Conservation (phyloP, 2,329 filamentous ascomycete species). For the Diplocarpon rosae region DNA sequence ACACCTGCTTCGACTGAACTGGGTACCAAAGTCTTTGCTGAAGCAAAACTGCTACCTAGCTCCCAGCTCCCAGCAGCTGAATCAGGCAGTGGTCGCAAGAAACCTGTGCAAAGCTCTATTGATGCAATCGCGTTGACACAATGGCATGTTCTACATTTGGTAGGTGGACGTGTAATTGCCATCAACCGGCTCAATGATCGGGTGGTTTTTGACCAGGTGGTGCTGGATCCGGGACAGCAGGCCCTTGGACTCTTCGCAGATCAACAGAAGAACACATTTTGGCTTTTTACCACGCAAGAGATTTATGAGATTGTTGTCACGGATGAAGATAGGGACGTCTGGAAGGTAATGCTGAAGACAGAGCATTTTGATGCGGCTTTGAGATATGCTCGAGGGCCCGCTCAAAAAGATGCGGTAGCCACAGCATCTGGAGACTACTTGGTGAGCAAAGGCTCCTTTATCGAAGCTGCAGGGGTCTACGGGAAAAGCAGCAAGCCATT, state of each 20-base stretch:
- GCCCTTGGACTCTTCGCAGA: slow-evolving; percentile 81
- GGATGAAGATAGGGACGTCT: slow-evolving; percentile 85
- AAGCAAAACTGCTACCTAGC: slow-evolving; percentile 66
- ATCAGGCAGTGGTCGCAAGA: slow-evolving; percentile 50
- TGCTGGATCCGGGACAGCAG: slow-evolving; percentile 69
- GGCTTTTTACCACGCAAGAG: slow-evolving; percentile 83
- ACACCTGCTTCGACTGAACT: slow-evolving; percentile 50
- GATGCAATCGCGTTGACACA: slow-evolving; percentile 77
- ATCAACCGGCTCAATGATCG: slow-evolving; percentile 79
- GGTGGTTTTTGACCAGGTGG: slow-evolving; percentile 76
- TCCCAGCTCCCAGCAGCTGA: slow-evolving; percentile 63
- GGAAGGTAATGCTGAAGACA: slow-evolving; percentile 82
- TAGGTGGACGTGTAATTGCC: slow-evolving; percentile 73
- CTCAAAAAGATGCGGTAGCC: slow-evolving; percentile 83
- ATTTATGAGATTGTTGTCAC: slow-evolving; percentile 89
- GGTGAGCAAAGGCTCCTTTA: slow-evolving; percentile 67
- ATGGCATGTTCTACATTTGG: slow-evolving; percentile 80
- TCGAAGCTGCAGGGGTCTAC: slow-evolving; percentile 81
- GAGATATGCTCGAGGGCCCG: slow-evolving; percentile 66
- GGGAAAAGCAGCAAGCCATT: slow-evolving; percentile 95
- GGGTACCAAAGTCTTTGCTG: slow-evolving; percentile 63
- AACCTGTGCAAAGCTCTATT: slow-evolving; percentile 59
- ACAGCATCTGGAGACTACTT: slow-evolving; percentile 87
- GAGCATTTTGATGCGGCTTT: slow-evolving; percentile 84
- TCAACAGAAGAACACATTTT: slow-evolving; percentile 90